Evolutionary conservation across 2,329 filamentous ascomycete genomes (phyloP).

Genomic region (Epichloe baconii): DNA sequence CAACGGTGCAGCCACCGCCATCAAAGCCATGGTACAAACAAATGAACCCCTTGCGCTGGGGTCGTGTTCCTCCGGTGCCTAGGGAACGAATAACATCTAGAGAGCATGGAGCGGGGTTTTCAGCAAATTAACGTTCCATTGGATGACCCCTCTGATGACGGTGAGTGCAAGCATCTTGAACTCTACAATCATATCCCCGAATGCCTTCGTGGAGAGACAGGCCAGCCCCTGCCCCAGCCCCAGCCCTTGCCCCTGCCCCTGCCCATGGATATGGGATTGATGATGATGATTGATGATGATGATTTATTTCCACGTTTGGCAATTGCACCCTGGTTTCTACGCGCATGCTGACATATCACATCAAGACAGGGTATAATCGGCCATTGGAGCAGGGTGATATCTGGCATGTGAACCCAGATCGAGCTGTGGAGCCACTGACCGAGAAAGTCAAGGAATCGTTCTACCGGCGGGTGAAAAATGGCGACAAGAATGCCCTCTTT

Average conservation of each 20-base stretch:
- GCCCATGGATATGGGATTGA: no score
- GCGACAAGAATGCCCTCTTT: conserved; percentile 60
- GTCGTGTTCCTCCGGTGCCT: conserved; percentile 40
- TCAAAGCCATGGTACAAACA: conserved; percentile 48
- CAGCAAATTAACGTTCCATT: conserved; percentile 69
- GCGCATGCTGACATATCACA: neutral
- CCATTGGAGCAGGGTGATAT: conserved; percentile 74
- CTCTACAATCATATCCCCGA: neutral
- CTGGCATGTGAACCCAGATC: conserved; percentile 74
- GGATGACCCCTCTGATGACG: conserved; percentile 84
- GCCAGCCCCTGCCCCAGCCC: no score
- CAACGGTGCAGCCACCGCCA: conserved; percentile 14
- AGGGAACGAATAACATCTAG: conserved; percentile 40
- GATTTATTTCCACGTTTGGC: neutral
- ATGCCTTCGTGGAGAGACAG: neutral
- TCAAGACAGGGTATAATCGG: conserved; percentile 69
- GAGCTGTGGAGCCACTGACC: conserved; percentile 59
- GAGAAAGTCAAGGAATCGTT: conserved; percentile 55
- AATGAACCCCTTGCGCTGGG: conserved; percentile 49
- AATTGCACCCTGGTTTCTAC: neutral
- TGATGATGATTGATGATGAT: neutral
- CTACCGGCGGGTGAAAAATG: conserved; percentile 49
- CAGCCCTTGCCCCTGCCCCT: no score
- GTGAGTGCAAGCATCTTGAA: conserved; percentile 27
- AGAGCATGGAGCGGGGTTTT: conserved; percentile 65